A percentile compares a stretch with the other conserved stretches of the same genome.
Conservation (phyloP, 768 basidiomycete genomes). For the Phlebiopsis gigantea region DNA sequence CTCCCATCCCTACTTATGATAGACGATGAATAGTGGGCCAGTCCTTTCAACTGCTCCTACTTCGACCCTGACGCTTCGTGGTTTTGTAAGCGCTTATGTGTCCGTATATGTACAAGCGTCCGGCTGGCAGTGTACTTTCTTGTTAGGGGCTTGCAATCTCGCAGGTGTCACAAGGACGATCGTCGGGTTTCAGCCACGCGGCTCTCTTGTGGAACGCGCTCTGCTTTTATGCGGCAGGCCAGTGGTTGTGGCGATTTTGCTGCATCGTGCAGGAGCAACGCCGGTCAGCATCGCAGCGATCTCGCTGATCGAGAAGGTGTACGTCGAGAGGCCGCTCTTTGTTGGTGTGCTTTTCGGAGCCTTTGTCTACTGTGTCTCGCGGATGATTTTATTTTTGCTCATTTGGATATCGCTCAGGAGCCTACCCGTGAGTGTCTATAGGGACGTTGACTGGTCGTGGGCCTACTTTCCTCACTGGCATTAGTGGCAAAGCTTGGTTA, state of each 20-base stretch:
- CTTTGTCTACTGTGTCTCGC: background rate
- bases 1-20: too few relatives aligned
- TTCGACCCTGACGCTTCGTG: background rate
- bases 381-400: background rate
- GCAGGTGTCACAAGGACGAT: background rate
- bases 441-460: background rate
- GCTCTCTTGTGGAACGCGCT: background rate
- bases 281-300: background rate
- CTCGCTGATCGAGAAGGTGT: background rate
- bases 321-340: background rate
- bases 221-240: background rate
- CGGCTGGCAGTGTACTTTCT: background rate
- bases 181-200: background rate
- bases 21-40: too few relatives aligned
- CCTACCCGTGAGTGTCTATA: background rate
- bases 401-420: background rate
- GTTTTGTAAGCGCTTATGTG: background rate
- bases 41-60: background rate
- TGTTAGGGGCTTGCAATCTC: background rate
- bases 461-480: background rate
- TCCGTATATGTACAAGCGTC: too few relatives aligned
- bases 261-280: background rate
- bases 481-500: too few relatives aligned
- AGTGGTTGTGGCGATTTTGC: background rate
- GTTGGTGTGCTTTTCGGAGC: background rate